Percentiles rank a stretch among this genome's conserved stretches.
Evolutionary conservation across 1,284 basidiomycete species (phyloP).

Genomic region (Chondrostereum purpureum): DNA sequence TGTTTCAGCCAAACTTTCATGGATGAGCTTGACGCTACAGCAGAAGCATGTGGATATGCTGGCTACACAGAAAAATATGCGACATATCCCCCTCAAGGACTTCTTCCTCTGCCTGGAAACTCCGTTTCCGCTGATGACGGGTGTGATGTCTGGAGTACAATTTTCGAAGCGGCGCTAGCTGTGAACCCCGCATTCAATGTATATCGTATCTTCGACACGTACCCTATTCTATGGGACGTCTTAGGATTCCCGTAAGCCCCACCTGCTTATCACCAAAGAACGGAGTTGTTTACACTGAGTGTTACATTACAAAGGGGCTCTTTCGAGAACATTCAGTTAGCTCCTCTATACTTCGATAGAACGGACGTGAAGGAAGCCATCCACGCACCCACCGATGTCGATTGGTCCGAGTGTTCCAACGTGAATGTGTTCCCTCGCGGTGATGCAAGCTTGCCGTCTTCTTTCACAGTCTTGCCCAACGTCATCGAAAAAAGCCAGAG

Average conservation of each 20-base stretch:
- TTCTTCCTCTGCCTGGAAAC: slow-evolving; percentile 54
- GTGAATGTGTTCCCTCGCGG: slow-evolving; percentile 53
- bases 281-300: neutral
- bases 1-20: slow-evolving; percentile 52
- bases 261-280: neutral
- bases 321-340: slow-evolving; percentile 40
- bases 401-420: slow-evolving; percentile 61
- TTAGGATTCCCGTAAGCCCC: slow-evolving; percentile 62
- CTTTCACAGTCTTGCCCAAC: slow-evolving; percentile 57
- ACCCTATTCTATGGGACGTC: slow-evolving; percentile 60
- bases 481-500: slow-evolving; percentile 72
- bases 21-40: slow-evolving; percentile 45
- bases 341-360: slow-evolving; percentile 61
- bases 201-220: slow-evolving; percentile 68
- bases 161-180: slow-evolving; percentile 50
- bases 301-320: slow-evolving; percentile 39
- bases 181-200: slow-evolving; percentile 73
- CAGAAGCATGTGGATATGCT: slow-evolving; percentile 54
- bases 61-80: slow-evolving; percentile 57
- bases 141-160: slow-evolving; percentile 63
- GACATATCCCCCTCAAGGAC: slow-evolving; percentile 56
- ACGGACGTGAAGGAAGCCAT: slow-evolving; percentile 66
- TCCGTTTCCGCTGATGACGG: slow-evolving; percentile 35
- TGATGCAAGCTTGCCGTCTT: slow-evolving; percentile 56
- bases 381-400: slow-evolving; percentile 56